Evolutionary conservation across 176 grass and related monocot species (phyloP).

Genomic region (Guadua angustifolia): DNA sequence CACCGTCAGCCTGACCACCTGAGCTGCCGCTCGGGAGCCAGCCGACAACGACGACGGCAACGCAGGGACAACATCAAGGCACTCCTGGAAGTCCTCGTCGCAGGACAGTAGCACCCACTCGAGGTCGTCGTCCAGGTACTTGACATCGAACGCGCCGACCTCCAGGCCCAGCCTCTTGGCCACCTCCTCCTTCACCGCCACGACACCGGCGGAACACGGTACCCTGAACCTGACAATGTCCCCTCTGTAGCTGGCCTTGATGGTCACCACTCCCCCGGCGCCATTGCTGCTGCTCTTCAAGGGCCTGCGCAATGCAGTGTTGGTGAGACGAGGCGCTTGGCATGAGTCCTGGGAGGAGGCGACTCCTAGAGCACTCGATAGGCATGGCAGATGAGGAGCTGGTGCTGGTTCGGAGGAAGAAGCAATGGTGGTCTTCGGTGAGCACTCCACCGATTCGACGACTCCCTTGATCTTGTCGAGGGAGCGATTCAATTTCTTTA

Average conservation of each 20-base stretch:
- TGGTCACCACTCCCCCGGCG: conserved; percentile 47
- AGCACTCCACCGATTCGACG: conserved; percentile 62
- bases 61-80: conserved; percentile 54
- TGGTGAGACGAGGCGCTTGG: conserved; percentile 42
- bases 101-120: conserved; percentile 85
- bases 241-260: conserved; percentile 72
- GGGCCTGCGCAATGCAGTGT: background rate
- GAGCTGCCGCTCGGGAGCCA: conserved; percentile 28
- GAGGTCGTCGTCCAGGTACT: conserved; percentile 85
- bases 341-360: conserved; percentile 75
- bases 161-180: conserved; percentile 69
- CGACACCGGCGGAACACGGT: conserved; percentile 37
- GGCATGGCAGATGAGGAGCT: background rate
- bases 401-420: conserved; percentile 30
- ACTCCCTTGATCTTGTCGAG: conserved; percentile 70
- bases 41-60: background rate
- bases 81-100: conserved; percentile 85
- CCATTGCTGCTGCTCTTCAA: background rate
- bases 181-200: conserved; percentile 57
- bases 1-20: conserved; percentile 68
- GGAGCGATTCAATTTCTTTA: conserved; percentile 79
- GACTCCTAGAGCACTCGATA: conserved; percentile 30
- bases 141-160: conserved; percentile 63
- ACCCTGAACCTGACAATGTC: conserved; percentile 86
- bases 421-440: conserved; percentile 14